These are phyloP conservation scores for Pythium guiyangense DNA, from an alignment of 352 stramenopile genomes.

Conservation along the genomic window DNA sequence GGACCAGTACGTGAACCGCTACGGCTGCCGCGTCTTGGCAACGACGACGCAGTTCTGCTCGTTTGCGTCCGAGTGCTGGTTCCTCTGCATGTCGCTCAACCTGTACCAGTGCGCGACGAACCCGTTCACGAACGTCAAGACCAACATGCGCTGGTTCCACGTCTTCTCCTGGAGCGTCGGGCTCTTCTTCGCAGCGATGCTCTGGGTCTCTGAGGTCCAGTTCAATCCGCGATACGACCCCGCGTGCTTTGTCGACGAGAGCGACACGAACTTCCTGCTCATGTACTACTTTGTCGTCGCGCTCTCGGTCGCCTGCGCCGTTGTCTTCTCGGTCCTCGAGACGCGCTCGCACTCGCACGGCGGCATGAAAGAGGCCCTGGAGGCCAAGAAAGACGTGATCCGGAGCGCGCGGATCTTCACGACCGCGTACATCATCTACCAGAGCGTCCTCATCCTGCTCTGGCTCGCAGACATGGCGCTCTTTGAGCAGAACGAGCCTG, in stretches of 20 bases:
- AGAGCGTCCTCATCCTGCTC: conserved; percentile 77
- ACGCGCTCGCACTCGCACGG: conserved; percentile 62
- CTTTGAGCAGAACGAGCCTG: conserved; percentile 20
- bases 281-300: conserved; percentile 79
- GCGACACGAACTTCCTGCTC: conserved; percentile 48
- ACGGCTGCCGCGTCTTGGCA: conserved; percentile 50
- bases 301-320: conserved; percentile 55
- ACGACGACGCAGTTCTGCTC: conserved; percentile 70
- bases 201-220: conserved; percentile 51
- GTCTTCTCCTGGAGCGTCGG: conserved; percentile 68
- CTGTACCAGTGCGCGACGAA: conserved; percentile 84
- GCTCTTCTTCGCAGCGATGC: conserved; percentile 34
- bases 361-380: conserved; percentile 72
- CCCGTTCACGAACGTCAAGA: conserved; percentile 81
- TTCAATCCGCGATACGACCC: conserved; percentile 47
- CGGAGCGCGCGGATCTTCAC: conserved; percentile 79
- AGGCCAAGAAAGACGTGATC: conserved; percentile 82
- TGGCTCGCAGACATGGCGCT: conserved; percentile 64
- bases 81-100: conserved; percentile 84
- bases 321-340: conserved; percentile 64
- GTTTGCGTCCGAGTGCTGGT: conserved; percentile 85
- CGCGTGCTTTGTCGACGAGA: conserved; percentile 75
- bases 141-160: conserved; percentile 72
- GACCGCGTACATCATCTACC: conserved; percentile 76
- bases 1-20: conserved; percentile 43